A percentile compares a stretch with the other conserved stretches of the same genome.
These are phyloP conservation scores for Fusarium sp. DNA, from an alignment of 2,329 filamentous ascomycete species.

Conservation along the genomic window DNA sequence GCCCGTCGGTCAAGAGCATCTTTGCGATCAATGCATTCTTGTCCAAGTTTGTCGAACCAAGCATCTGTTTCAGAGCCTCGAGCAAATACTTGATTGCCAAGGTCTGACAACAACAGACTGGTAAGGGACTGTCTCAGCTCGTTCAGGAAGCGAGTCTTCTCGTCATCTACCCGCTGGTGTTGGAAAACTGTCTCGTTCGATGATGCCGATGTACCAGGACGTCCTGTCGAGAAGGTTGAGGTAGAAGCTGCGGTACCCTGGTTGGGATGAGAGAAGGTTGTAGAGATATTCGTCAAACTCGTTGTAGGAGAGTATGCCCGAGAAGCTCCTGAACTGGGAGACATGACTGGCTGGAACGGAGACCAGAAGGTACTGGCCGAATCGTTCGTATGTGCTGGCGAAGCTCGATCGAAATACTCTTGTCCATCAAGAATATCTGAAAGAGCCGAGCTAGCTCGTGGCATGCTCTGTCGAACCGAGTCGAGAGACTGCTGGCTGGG, in stretches of 20 bases:
- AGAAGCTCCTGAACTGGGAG: constrained; percentile 71
- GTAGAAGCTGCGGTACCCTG: constrained; percentile 60
- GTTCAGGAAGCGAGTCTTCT: constrained; percentile 82
- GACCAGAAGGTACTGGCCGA: constrained; percentile 90
- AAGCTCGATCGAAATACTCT: constrained; percentile 77
- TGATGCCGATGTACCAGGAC: constrained; percentile 75
- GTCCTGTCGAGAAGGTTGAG: constrained; percentile 62
- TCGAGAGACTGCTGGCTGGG: constrained; percentile 78
- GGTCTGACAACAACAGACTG: constrained; percentile 87
- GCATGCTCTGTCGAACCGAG: constrained; percentile 73
- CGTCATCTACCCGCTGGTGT: constrained; percentile 72
- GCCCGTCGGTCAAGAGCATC: constrained; percentile 66
- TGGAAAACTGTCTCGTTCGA: constrained; percentile 76
- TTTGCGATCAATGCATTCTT: constrained; percentile 74
- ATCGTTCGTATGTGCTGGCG: constrained; percentile 79
- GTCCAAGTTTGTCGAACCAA: constrained; percentile 81
- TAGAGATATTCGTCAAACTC: constrained; percentile 70
- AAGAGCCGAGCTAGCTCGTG: constrained; percentile 68
- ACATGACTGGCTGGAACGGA: constrained; percentile 78
- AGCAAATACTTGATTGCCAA: constrained; percentile 88
- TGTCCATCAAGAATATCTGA: constrained; percentile 77
- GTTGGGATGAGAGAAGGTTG: constrained; percentile 61
- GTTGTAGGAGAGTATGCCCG: constrained; percentile 73
- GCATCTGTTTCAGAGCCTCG: constrained; percentile 91
- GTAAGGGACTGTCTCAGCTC: constrained; percentile 84